Evolutionary conservation across 1,284 basidiomycete genomes (phyloP).

Genomic region (Thelephora terrestris): DNA sequence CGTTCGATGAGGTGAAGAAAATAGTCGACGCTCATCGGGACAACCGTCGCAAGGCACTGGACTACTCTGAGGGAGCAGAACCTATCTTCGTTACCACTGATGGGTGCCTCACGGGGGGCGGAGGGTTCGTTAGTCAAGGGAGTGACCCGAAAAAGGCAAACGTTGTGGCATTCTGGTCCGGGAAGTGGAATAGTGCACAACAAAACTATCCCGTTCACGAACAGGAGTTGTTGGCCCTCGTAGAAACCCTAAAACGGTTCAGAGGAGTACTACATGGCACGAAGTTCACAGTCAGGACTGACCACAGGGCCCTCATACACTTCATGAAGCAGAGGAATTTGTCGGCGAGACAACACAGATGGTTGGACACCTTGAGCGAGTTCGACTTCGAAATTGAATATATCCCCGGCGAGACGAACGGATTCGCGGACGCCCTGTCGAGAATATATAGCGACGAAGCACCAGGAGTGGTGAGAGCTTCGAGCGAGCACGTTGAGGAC

Average conservation of each 20-base stretch:
- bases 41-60: too few relatives aligned
- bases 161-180: too few relatives aligned
- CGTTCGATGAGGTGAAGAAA: slow-evolving; percentile 20
- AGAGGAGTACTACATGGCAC: too few relatives aligned
- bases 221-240: slow-evolving; percentile 20
- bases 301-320: slow-evolving; percentile 16
- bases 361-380: slow-evolving; percentile 15
- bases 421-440: too few relatives aligned
- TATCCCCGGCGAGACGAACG: too few relatives aligned
- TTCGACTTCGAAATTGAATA: slow-evolving; percentile 17
- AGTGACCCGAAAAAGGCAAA: too few relatives aligned
- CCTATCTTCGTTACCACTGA: slow-evolving; percentile 15
- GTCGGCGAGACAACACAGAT: slow-evolving; percentile 14
- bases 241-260: slow-evolving; percentile 20
- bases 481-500: slow-evolving; percentile 17
- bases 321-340: too few relatives aligned
- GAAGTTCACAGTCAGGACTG: too few relatives aligned
- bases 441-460: slow-evolving; percentile 21
- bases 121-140: too few relatives aligned
- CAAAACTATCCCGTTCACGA: too few relatives aligned
- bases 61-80: slow-evolving; percentile 14
- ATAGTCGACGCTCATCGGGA: slow-evolving; percentile 13
- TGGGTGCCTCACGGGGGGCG: slow-evolving; percentile 10
- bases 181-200: too few relatives aligned
- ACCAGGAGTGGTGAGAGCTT: slow-evolving; percentile 14